phyloP scores from a whole-genome alignment of 176 grass and related monocot genomes.

The Triticum monococcum region DNA sequence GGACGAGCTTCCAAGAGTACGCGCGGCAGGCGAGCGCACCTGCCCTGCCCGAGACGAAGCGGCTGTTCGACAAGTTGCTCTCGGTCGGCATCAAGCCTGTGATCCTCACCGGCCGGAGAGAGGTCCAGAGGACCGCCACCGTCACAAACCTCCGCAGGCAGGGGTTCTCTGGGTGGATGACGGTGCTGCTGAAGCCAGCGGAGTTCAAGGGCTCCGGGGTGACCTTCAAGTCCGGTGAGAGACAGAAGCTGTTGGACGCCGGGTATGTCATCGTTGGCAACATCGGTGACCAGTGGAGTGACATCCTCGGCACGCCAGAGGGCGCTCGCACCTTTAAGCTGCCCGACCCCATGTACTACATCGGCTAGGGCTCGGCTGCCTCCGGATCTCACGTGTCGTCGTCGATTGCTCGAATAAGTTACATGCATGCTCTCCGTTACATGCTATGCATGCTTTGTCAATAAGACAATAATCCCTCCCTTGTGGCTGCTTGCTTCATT shows the following conservation, averaged over 20 bases:
- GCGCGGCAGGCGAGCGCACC: constrained; percentile 28
- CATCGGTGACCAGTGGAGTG: constrained; percentile 68
- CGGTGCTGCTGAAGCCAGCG: constrained; percentile 35
- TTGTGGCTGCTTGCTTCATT: too few relatives aligned
- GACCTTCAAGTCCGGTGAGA: constrained; percentile 16
- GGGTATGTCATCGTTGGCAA: constrained; percentile 41
- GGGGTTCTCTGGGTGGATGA: constrained; percentile 28
- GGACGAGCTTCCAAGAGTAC: constrained; percentile 29
- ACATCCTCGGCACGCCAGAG: constrained; percentile 31
- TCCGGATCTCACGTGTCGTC: too few relatives aligned
- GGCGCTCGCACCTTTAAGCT: too few relatives aligned
- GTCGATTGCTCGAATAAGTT: too few relatives aligned
- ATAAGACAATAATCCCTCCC: too few relatives aligned
- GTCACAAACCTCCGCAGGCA: background rate
- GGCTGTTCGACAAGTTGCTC: constrained; percentile 33
- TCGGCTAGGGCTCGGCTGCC: too few relatives aligned
- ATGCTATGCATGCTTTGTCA: too few relatives aligned
- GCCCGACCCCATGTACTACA: too few relatives aligned
- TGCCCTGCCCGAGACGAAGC: constrained; percentile 29
- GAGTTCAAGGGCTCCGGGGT: background rate
- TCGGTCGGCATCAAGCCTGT: constrained; percentile 28
- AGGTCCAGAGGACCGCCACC: constrained; percentile 24
- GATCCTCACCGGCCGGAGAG: constrained; percentile 42
- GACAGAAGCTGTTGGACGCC: constrained; percentile 30
- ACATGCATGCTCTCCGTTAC: too few relatives aligned